Base-by-base conservation (phyloP, 2,329 filamentous ascomycete genomes). In the Fusarium chlamydosporum region DNA sequence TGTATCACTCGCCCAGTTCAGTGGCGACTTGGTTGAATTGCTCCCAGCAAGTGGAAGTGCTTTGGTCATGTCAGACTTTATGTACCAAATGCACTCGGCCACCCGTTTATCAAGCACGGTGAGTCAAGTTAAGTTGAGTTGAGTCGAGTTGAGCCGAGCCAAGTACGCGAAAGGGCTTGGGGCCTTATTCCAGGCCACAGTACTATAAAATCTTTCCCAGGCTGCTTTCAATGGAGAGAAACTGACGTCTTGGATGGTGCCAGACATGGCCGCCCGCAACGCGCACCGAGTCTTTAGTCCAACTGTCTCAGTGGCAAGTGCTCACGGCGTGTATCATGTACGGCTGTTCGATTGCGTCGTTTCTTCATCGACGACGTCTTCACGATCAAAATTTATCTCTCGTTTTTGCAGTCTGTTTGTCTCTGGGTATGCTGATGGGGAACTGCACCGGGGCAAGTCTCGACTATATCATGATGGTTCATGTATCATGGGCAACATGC, bases 401-500 rank as follows among this genome's bases (percentile, higher is more conserved):
- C 43, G 60, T 74, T 23, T 68, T 74, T 52, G 61, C 51, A 23
- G n/a, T 50, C 8, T 73, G 66, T n/a, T 51, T 73, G 10, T 67
- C 55, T 23, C 55, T 62, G 34, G 58, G 70, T n/a, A 59, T 70
- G 13, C 29, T 67, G 15, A 38, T 47, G 13, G 72, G 72, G 13
- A 62, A 67, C 11, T 64, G 26, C 46, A 51, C 45, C 4, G 72
- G 68, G 37, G 72, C 67, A 70, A 66, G 61, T 50, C 51, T 62
- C 41, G 64, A 68, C 38, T 71, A 73, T 46, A 69, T 72, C 54
- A 52, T 72, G 50, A 45, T 73, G 43, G 68, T 74, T 29, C 58
- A 74, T 42, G 54, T 72, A 27, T 74, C 72, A 10, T 74, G 72
- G 72, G 72, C 72, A 34, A 61, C 70, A 34, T 74, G 71, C 27